Base-by-base conservation (phyloP, 2,329 filamentous ascomycete species). In the Exophiala aquamarina region DNA sequence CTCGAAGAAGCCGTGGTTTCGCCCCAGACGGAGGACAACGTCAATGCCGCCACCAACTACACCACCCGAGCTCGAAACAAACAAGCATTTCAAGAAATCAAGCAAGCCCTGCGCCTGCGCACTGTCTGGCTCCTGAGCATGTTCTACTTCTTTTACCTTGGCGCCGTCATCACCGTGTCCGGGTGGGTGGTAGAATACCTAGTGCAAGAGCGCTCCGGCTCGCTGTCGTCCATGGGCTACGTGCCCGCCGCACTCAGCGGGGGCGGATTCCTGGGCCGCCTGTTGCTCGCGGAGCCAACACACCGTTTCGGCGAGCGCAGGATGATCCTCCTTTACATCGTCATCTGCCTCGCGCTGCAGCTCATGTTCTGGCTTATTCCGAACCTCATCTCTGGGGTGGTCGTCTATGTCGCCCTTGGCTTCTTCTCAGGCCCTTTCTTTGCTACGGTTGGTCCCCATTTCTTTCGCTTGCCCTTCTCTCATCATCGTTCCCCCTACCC, bases 351-450 rank as follows among this genome's bases (percentile, higher is more conserved):
- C 39, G 78, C 60, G 0, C 70, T 89, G 20, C 77, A 90, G 66
- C 68, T 90, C 3, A 65, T 89, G 45, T 90, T 89, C 72, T 91
- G 87, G 86, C 78, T 89, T 3, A 82, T 91, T 1, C 85, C 86
- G 0, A 79, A 78, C 46, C 85, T 89, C 59, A 73, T 84, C 43
- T 81, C 86, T 28, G 86, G 83, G 0, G 80, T 84, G n/a, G 72
- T 88, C 19, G 81, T 84, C 26, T 82, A 88, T 18, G 72, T 78
- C 0, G 68, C 89, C 1, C 74, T 88, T 47, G 87, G 87, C 1
- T 86, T 89, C 71, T 87, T 89, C 59, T 74, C 89, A 0, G 87
- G 87, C 0, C 87, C 87, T 0, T 66, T 90, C 19, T 91, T 89
- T 60, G 86, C 86, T 0, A 83, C 31, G 20, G 45, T 48, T 26